Conservation (phyloP, 768 basidiomycete species). For the Russula ochroleuca region DNA sequence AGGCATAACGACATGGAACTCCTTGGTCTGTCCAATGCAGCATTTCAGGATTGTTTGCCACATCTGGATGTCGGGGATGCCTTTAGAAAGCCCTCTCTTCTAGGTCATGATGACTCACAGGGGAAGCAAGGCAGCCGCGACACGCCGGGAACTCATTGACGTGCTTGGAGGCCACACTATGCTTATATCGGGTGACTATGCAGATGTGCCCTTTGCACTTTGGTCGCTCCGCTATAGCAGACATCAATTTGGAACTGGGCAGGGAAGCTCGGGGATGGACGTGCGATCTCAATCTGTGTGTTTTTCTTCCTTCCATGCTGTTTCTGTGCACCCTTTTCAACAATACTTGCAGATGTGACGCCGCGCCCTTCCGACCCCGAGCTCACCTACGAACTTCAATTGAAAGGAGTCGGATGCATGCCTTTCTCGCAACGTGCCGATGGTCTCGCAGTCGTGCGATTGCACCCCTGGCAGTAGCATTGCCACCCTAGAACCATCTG, state of each 20-base stretch:
- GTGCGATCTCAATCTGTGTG: conserved; percentile 82
- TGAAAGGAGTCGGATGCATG: conserved; percentile 92
- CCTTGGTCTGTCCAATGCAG: conserved; percentile 66
- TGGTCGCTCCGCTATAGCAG: conserved; percentile 92
- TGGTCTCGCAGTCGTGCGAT: conserved; percentile 93
- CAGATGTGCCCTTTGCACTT: conserved; percentile 43
- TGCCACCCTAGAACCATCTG: too few relatives aligned
- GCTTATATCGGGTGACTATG: conserved; percentile 48
- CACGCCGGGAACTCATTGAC: conserved; percentile 71
- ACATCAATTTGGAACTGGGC: conserved; percentile 89
- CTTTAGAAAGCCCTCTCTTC: conserved; percentile 59
- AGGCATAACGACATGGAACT: conserved; percentile 55
- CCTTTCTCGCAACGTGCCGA: conserved; percentile 92
- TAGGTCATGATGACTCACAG: conserved; percentile 31
- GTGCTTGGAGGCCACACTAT: conserved; percentile 74
- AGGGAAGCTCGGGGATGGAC: conserved; percentile 92
- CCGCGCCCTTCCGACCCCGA: conserved; percentile 58
- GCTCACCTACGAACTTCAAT: conserved; percentile 74
- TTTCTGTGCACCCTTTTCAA: neutral
- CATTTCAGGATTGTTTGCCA: conserved; percentile 73
- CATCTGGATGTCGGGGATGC: conserved; percentile 85
- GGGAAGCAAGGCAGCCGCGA: conserved; percentile 39
- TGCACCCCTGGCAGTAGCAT: too few relatives aligned
- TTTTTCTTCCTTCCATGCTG: conserved; percentile 12
- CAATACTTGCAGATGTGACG: conserved; percentile 58